A percentile compares a stretch with the other conserved stretches of the same genome.
phyloP scores from a whole-genome alignment of 2,329 filamentous ascomycete species.

The Dactylonectria estremocensis region DNA sequence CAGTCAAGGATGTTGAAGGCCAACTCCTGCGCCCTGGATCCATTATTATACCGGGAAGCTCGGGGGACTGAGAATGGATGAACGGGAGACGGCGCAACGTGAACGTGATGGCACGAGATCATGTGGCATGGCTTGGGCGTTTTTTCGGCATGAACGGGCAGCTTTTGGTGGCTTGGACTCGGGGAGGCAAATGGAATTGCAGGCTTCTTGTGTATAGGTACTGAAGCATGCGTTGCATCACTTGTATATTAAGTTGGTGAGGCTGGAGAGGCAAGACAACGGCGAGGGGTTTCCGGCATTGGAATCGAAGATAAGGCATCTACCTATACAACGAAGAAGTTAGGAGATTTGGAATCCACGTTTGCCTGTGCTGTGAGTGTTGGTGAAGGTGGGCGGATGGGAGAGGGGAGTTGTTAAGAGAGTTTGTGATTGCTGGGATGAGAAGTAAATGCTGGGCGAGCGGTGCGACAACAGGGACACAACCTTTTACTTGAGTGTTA shows the following conservation, averaged over 20 bases:
- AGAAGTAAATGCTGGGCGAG: neutral
- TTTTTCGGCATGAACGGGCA: constrained; percentile 43
- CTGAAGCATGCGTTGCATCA: constrained; percentile 39
- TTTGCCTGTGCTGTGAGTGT: neutral
- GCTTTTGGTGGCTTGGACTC: constrained; percentile 30
- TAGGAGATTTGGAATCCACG: constrained; percentile 8
- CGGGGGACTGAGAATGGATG: constrained; percentile 31
- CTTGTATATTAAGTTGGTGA: constrained; percentile 43
- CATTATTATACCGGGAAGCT: constrained; percentile 21
- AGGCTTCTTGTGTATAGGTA: constrained; percentile 47
- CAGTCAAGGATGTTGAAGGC: constrained; percentile 5
- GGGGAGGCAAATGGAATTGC: constrained; percentile 38
- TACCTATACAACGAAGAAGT: constrained; percentile 30
- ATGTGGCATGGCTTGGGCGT: constrained; percentile 57
- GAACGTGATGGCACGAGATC: constrained; percentile 45
- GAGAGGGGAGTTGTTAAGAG: neutral
- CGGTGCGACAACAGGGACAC: neutral
- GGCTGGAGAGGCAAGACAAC: constrained; percentile 18
- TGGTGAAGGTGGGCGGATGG: neutral
- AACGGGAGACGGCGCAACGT: constrained; percentile 35
- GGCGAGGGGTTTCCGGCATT: constrained; percentile 13
- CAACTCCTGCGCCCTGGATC: neutral
- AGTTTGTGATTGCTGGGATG: neutral
- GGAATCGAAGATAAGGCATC: constrained; percentile 18
- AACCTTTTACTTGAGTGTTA: neutral